Evolutionary conservation across 768 basidiomycete genomes (phyloP).

Genomic region (Chiua virens): DNA sequence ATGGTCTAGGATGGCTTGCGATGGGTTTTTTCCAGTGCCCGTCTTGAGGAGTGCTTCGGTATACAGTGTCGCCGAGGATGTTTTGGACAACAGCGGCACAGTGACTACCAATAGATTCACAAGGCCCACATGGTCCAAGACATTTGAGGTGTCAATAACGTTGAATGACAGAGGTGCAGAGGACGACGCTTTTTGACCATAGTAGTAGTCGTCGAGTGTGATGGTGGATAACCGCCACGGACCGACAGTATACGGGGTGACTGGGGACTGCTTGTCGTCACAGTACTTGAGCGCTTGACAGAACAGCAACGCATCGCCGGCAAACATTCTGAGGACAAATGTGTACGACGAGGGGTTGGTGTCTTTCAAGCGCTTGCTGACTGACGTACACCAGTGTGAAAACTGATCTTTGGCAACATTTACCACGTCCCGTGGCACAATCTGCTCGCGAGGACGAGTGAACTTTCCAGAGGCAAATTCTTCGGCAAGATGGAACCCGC

Average conservation of each 20-base stretch:
- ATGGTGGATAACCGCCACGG: conserved; percentile 25
- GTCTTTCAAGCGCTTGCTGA: conserved; percentile 13
- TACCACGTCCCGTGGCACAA: conserved; percentile 8
- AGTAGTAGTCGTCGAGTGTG: conserved; percentile 18
- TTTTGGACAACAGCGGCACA: conserved; percentile 19
- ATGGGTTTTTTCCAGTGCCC: conserved; percentile 11
- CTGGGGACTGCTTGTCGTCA: conserved; percentile 1
- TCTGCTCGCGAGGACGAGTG: background rate
- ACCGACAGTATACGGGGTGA: conserved; percentile 21
- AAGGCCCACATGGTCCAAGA: conserved; percentile 26
- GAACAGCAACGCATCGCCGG: conserved; percentile 28
- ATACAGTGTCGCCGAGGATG: conserved; percentile 24
- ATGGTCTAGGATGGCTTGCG: conserved; percentile 14
- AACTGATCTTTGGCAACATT: conserved; percentile 24
- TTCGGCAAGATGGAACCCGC: conserved; percentile 33
- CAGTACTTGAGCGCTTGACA: conserved; percentile 21
- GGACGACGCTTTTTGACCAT: conserved; percentile 7
- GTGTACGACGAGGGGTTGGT: conserved; percentile 11
- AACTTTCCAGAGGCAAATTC: conserved; percentile 13
- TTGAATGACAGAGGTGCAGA: conserved; percentile 29
- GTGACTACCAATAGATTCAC: conserved; percentile 27
- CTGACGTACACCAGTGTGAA: conserved; percentile 22
- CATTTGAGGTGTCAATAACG: conserved; percentile 33
- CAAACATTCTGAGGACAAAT: conserved; percentile 29
- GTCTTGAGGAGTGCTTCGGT: conserved; percentile 25